Evolutionary conservation across 2,329 filamentous ascomycete genomes (phyloP), one percentile per base, ranked within the genome.

Genomic region (Fusarium sp.): DNA sequence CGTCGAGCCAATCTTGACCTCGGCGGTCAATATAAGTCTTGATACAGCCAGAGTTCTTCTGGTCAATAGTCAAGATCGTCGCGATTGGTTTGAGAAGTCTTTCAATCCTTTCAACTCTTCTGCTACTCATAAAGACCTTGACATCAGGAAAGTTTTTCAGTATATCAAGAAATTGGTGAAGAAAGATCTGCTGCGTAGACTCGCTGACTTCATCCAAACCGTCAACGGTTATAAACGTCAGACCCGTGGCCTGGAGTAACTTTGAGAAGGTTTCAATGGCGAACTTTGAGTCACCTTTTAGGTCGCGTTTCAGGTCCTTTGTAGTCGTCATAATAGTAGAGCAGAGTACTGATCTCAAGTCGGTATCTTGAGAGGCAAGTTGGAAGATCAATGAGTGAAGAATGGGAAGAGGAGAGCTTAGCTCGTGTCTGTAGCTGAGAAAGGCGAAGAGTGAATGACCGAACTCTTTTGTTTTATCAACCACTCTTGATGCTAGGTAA

Each of bases 401-500:
- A 10, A 53, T 41, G 1, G 49, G 37, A 29, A 42, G 12, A 4
- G 37, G 26, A 2, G 49, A 43, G 8, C 24, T 8, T 3, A 31
- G 9, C 13, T 9, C 3, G 6, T 20, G 9, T 20, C n/a, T 28
- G 5, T 50, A 31, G 20, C 26, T 50, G 10, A 53, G 37, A 33
- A 53, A 26, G 11, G 7, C 37, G 7, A 53, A 53, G 7, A 43
- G 8, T 1, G 49, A 42, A 31, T 53, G 20, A 4, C 49, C 49
- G 1, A 31, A 41, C 3, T 15, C 11, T 16, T 20, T 53, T 0
- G 2, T 3, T 2, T 28, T 23, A 3, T 24, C 26, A 8, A 53
- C 8, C 0, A 26, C 37, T 13, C n/a, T 47, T 0, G 15, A 47
- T 9, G 20, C 20, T 7, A 47, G 2, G 4, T 21, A 47, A 3